Conservation (phyloP, 2,329 filamentous ascomycete genomes). For the Ceratocystiopsis brevicomis region DNA sequence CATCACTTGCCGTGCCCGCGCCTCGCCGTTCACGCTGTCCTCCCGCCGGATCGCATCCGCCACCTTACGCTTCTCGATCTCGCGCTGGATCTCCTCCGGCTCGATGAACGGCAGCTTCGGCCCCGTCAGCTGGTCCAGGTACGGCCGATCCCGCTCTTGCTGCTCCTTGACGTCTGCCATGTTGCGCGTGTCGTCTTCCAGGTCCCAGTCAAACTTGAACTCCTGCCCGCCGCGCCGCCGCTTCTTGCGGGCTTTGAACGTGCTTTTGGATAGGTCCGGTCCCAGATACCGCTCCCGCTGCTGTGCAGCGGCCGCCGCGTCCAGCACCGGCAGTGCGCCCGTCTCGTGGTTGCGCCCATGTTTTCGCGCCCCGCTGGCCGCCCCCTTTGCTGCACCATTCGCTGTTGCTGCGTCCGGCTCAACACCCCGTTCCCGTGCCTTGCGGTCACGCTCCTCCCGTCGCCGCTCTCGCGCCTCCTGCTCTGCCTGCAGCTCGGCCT, state of each 20-base stretch:
- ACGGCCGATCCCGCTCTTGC: constrained; percentile 52
- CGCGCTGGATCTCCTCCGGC: constrained; percentile 3
- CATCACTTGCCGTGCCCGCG: constrained; percentile 60
- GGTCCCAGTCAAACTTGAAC: constrained; percentile 98
- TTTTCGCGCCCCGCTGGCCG: not conserved
- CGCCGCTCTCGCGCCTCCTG: constrained; percentile 10
- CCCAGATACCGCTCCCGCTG: constrained; percentile 78
- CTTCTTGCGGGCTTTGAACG: constrained; percentile 92
- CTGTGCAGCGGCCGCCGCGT: constrained; percentile 28
- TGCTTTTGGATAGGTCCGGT: constrained; percentile 62
- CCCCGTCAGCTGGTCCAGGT: constrained; percentile 4
- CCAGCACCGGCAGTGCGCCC: constrained; percentile 8
- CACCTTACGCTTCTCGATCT: constrained; percentile 7
- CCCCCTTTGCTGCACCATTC: constrained; percentile 11
- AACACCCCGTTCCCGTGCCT: not conserved
- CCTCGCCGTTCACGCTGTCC: constrained; percentile 56
- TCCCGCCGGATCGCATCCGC: constrained; percentile 28
- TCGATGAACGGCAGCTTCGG: constrained; percentile 3
- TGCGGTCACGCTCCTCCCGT: constrained; percentile 10
- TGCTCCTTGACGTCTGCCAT: constrained; percentile 18
- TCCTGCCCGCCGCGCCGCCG: constrained; percentile 82
- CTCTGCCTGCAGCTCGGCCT: constrained; percentile 9
- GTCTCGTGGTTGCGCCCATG: constrained; percentile 1
- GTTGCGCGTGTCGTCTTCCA: constrained; percentile 71
- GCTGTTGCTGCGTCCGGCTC: constrained; percentile 5